phyloP scores from a whole-genome alignment of 306 rosid species.

The Aeschynomene evenia region DNA sequence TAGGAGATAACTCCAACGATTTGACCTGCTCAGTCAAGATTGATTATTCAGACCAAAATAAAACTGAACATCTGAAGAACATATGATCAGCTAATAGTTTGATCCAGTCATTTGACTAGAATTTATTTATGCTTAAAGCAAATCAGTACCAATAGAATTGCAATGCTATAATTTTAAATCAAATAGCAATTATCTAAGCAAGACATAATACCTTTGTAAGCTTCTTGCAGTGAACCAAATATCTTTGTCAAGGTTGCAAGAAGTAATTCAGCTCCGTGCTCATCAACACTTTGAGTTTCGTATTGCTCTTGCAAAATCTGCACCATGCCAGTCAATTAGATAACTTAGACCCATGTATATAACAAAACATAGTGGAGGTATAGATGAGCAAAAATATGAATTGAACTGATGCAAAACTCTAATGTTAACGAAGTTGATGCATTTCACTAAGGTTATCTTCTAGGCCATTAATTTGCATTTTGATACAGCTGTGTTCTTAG shows the following conservation, averaged over 20 bases:
- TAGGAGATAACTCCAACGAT: slow-evolving; percentile 82
- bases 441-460: neutral
- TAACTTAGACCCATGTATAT: slow-evolving; percentile 10
- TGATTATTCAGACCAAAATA: slow-evolving; percentile 14
- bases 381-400: neutral
- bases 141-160: neutral
- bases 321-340: slow-evolving; percentile 21
- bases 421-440: neutral
- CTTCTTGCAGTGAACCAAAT: slow-evolving; percentile 59
- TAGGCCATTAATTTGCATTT: neutral
- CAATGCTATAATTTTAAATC: slow-evolving; percentile 12
- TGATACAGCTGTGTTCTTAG: neutral
- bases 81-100: slow-evolving; percentile 9
- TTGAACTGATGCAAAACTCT: neutral
- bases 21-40: slow-evolving; percentile 73
- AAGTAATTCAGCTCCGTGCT: slow-evolving; percentile 60
- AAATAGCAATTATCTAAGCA: slow-evolving; percentile 23
- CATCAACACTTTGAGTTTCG: slow-evolving; percentile 55
- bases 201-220: slow-evolving; percentile 59
- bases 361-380: slow-evolving; percentile 10
- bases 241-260: slow-evolving; percentile 62
- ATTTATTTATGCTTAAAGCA: slow-evolving; percentile 21
- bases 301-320: slow-evolving; percentile 71
- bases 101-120: slow-evolving; percentile 23
- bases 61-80: slow-evolving; percentile 10